Conservation (phyloP, 345 rosid genomes). For the Euphorbia tirucalli region DNA sequence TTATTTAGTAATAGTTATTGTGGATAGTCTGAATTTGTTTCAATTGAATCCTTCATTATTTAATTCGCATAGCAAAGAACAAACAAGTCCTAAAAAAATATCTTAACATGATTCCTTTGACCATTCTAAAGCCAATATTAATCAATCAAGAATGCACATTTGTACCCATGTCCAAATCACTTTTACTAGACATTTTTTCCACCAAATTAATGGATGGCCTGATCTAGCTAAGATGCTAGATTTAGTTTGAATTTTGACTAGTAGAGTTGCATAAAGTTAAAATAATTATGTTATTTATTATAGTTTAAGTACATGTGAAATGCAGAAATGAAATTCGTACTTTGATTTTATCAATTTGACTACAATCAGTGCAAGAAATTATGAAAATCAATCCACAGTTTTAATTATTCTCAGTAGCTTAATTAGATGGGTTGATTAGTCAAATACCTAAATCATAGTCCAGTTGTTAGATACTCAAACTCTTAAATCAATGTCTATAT, state of each 20-base stretch:
- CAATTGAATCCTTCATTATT: not conserved
- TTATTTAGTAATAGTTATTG: not conserved
- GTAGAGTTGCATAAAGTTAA: not conserved
- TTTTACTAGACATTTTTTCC: slow-evolving; percentile 12
- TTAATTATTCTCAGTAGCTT: not conserved
- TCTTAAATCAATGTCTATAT: not conserved
- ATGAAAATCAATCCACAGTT: slow-evolving; percentile 1
- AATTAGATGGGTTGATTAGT: not conserved
- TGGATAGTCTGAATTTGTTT: not conserved
- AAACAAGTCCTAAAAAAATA: too few relatives aligned
- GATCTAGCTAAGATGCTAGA: not conserved
- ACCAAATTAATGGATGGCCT: not conserved
- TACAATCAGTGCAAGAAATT: not conserved
- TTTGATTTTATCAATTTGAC: not conserved
- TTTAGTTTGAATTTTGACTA: not conserved
- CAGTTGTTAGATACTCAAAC: not conserved
- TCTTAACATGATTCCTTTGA: not conserved
- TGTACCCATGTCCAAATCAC: not conserved
- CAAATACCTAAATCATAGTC: not conserved
- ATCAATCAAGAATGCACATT: not conserved
- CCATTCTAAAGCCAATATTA: not conserved
- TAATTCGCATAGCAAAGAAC: too few relatives aligned
- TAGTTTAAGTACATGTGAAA: not conserved
- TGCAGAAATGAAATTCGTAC: not conserved
- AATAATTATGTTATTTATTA: too few relatives aligned